Base-by-base conservation (phyloP, 768 basidiomycete genomes). In the Tylopilus rubrobrunneus region DNA sequence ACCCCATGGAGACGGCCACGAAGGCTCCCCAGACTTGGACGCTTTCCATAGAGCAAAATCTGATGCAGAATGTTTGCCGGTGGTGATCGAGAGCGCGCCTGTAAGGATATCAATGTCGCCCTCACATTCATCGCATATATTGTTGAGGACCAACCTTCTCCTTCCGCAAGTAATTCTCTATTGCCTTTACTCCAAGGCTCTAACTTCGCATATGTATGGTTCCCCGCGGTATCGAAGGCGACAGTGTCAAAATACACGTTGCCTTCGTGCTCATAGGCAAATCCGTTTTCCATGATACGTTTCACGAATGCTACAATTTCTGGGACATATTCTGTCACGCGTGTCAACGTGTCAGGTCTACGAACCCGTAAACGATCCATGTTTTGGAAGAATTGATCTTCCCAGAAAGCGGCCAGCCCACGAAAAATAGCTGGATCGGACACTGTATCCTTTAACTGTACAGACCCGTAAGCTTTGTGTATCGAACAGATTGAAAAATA, bases 1-100 rank as follows among this genome's bases (percentile, higher is more conserved):
- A 17, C 97, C 97, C 97, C 97, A 99, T 6, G 92, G 88, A 11
- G 94, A 97, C 0, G 87, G 83, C 96, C 97, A 99, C 4, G 86
- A 86, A 2, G 97, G 97, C 69, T 99, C 97, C 7, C 97, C 97
- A 3, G 92, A 84, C 74, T 94, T 96, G 29, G 92, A 92, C 2
- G 89, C 85, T 73, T 99, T 99, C 97, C 97, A 99, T 12, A 99
- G 76, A 5, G 97, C 97, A 71, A 99, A 99, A 72, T 99, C 97
- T 7, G 94, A 79, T 1, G 85, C 69, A n/a, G 91, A 88, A 51
- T 87, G 82, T 63, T 88, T 86, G 10, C 86, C 85, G 19, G 71
- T 73, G 34, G 79, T 78, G 3, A 63, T 71, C 14, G 85, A 78
- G 37, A 87, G 71, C 14, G 83, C 80, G 45, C 86, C 84, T 86